phyloP scores from a whole-genome alignment of 371 early-diverging fungal species.

The Cladochytrium tenue region DNA sequence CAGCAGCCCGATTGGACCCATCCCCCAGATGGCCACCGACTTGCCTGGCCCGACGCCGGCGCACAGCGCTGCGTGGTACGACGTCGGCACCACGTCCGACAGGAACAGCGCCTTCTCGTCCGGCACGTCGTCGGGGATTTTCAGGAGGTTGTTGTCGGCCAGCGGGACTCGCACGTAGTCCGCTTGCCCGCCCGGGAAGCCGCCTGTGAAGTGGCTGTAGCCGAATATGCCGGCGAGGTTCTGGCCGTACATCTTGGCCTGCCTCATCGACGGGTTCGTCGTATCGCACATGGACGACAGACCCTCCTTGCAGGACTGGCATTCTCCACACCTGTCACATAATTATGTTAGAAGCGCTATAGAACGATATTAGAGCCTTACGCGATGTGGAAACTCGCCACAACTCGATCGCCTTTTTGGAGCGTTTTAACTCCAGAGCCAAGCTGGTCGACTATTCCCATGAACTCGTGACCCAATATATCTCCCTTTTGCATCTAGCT shows the following conservation, averaged over 20 bases:
- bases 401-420: slow-evolving; percentile 58
- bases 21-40: slow-evolving; percentile 59
- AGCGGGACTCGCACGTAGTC: slow-evolving; percentile 62
- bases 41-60: slow-evolving; percentile 50
- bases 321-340: slow-evolving; percentile 50
- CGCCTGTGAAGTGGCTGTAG: slow-evolving; percentile 55
- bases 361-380: not conserved
- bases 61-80: slow-evolving; percentile 56
- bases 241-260: slow-evolving; percentile 62
- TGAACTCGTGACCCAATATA: slow-evolving; percentile 61
- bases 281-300: slow-evolving; percentile 49
- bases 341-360: not conserved
- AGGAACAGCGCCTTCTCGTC: slow-evolving; percentile 62
- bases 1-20: slow-evolving; percentile 63
- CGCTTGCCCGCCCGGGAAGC: slow-evolving; percentile 56
- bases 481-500: slow-evolving; percentile 52
- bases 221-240: slow-evolving; percentile 56
- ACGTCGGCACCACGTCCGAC: slow-evolving; percentile 63
- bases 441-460: slow-evolving; percentile 57
- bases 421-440: slow-evolving; percentile 44
- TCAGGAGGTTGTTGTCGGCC: slow-evolving; percentile 61
- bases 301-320: slow-evolving; percentile 50
- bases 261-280: slow-evolving; percentile 55
- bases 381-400: slow-evolving; percentile 54
- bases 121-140: slow-evolving; percentile 48